A percentile compares a stretch with the other conserved stretches of the same genome.
Conservation (phyloP, 495 filamentous ascomycete species). For the Penicillium alfredii region DNA sequence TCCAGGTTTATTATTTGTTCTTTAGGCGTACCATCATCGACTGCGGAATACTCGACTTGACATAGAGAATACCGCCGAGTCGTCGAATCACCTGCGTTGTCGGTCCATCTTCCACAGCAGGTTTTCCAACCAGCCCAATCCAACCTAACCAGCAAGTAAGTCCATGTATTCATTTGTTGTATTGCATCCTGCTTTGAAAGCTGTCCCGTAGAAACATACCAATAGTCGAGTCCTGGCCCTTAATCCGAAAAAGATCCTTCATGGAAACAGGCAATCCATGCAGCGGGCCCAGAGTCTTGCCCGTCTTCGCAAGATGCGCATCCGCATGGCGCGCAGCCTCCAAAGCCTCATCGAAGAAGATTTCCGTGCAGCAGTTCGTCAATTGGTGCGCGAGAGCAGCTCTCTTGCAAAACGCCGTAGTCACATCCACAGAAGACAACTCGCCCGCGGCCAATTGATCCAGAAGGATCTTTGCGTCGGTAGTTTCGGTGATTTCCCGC, state of each 20-base stretch:
- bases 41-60: slow-evolving; percentile 56
- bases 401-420: slow-evolving; percentile 53
- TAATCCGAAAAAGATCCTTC: slow-evolving; percentile 57
- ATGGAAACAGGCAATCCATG: slow-evolving; percentile 62
- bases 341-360: slow-evolving; percentile 47
- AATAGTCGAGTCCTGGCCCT: slow-evolving; percentile 41
- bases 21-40: slow-evolving; percentile 42
- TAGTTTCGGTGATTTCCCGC: not conserved
- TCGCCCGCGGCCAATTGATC: slow-evolving; percentile 30
- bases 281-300: slow-evolving; percentile 50
- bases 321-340: slow-evolving; percentile 33
- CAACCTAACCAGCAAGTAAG: slow-evolving; percentile 12
- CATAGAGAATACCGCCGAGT: slow-evolving; percentile 47
- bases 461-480: not conserved
- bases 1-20: no score
- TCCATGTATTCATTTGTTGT: no score
- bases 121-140: slow-evolving; percentile 25
- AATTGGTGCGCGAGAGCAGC: slow-evolving; percentile 51
- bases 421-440: slow-evolving; percentile 36
- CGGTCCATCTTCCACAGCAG: slow-evolving; percentile 17
- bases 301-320: slow-evolving; percentile 26
- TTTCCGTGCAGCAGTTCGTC: slow-evolving; percentile 56
- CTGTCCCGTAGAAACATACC: slow-evolving; percentile 22
- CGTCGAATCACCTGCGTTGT: slow-evolving; percentile 20
- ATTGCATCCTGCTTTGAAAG: no score